Percentiles rank a stretch among this genome's conserved stretches.
These are phyloP conservation scores for Gnaphalium uliginosum DNA, from an alignment of 129 eudicot genomes.

Conservation along the genomic window DNA sequence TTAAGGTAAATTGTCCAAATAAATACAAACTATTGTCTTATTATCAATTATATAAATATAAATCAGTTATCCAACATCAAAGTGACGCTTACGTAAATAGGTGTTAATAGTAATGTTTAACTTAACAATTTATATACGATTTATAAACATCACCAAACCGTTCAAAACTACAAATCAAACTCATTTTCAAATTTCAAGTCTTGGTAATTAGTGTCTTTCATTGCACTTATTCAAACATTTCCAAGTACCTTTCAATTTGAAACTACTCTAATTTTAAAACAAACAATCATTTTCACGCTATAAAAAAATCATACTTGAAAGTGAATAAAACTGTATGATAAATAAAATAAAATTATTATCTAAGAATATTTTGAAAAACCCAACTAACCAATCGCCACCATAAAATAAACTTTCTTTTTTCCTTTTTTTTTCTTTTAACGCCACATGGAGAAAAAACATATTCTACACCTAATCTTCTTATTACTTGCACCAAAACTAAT, in stretches of 20 bases:
- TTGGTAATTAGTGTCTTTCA: background rate
- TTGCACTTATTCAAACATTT: background rate
- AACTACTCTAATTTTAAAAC: background rate
- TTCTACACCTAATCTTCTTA: constrained; percentile 9
- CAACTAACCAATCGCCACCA: constrained; percentile 30
- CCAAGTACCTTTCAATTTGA: background rate
- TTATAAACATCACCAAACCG: too few species aligned
- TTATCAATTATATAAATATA: too few species aligned
- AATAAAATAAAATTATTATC: background rate
- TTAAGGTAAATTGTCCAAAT: too few species aligned
- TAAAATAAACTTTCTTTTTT: background rate
- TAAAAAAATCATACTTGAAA: background rate
- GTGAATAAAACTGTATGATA: background rate
- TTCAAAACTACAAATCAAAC: background rate
- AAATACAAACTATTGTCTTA: too few species aligned
- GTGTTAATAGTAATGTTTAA: too few species aligned
- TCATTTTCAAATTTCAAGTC: background rate
- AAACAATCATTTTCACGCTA: background rate
- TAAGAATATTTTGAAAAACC: constrained; percentile 10
- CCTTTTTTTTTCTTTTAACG: background rate
- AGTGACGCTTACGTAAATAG: too few species aligned
- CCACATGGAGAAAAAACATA: constrained; percentile 21
- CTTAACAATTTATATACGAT: too few species aligned
- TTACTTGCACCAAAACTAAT: background rate
- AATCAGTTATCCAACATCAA: too few species aligned